Conservation (phyloP, 768 basidiomycete species). For the Kwoniella mangroviensis region DNA sequence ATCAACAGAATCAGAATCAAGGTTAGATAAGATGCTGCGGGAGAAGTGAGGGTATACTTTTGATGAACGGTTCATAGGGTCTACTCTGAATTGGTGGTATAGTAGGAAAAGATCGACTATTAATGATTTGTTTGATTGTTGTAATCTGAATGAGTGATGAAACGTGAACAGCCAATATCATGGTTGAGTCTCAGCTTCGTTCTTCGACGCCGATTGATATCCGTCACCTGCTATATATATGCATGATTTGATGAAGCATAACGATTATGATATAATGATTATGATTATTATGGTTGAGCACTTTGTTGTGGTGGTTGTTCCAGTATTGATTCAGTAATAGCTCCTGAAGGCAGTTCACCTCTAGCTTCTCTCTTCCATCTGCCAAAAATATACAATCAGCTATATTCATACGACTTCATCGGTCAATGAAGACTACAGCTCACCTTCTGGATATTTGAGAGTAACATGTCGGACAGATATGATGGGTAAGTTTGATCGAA, state of each 20-base stretch:
- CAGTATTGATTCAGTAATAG: not conserved
- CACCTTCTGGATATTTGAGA: conserved; percentile 69
- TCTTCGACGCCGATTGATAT: too few species aligned
- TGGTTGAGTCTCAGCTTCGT: not conserved
- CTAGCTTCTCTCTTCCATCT: conserved; percentile 50
- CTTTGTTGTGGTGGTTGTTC: conserved; percentile 15
- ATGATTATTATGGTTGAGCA: conserved; percentile 15
- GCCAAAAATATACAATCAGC: conserved; percentile 14
- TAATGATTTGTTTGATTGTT: too few species aligned
- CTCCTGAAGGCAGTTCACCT: conserved; percentile 15
- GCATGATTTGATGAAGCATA: too few species aligned
- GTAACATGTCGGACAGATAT: conserved; percentile 83
- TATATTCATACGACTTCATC: not conserved
- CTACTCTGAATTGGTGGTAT: too few species aligned
- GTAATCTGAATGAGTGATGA: too few species aligned
- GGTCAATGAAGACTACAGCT: conserved; percentile 14
- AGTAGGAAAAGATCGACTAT: not conserved
- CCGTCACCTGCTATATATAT: too few species aligned
- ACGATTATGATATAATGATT: not conserved
- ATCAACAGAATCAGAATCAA: conserved; percentile 1
- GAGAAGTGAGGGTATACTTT: not conserved
- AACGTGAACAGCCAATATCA: not conserved
- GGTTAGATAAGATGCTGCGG: not conserved
- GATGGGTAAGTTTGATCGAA: conserved; percentile 81
- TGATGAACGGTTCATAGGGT: too few species aligned